These are phyloP conservation scores for Puccinia horiana DNA, from an alignment of 1,284 basidiomycete genomes.

Conservation along the genomic window DNA sequence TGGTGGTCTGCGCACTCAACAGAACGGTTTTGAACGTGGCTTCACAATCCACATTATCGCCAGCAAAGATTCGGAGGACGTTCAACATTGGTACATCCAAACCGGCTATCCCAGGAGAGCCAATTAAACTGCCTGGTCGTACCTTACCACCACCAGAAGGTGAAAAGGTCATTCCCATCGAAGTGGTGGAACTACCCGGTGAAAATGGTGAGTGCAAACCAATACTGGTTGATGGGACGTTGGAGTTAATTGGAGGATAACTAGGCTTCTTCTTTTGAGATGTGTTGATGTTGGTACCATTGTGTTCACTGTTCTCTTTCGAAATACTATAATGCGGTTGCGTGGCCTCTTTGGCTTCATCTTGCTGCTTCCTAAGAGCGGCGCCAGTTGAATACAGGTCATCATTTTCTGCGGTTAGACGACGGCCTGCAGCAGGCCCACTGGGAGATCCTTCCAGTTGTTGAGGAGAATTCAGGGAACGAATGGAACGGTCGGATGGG, in stretches of 20 bases:
- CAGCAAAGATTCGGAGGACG: constrained; percentile 92
- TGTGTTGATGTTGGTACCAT: constrained; percentile 50
- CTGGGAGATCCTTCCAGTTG: constrained; percentile 44
- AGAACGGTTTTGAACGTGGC: constrained; percentile 97
- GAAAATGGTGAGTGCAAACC: constrained; percentile 41
- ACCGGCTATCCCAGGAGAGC: constrained; percentile 58
- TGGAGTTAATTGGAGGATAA: constrained; percentile 50
- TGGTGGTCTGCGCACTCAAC: constrained; percentile 79
- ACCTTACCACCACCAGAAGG: constrained; percentile 57
- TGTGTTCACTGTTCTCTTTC: constrained; percentile 53
- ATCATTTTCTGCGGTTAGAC: constrained; percentile 59
- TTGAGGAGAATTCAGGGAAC: constrained; percentile 57
- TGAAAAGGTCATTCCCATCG: constrained; percentile 7
- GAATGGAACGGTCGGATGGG: constrained; percentile 50
- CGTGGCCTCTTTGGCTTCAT: constrained; percentile 81
- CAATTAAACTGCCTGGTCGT: constrained; percentile 63
- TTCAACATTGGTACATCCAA: constrained; percentile 75
- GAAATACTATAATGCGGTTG: constrained; percentile 73
- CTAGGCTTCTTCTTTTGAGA: background rate
- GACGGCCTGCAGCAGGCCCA: constrained; percentile 56
- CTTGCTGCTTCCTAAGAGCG: constrained; percentile 71
- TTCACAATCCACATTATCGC: constrained; percentile 80
- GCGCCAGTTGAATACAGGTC: constrained; percentile 44
- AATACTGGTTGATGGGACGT: constrained; percentile 27
- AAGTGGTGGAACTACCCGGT: constrained; percentile 42